A percentile compares a stretch with the other conserved stretches of the same genome.
Evolutionary conservation across 83 land plant species (phyloP).

Genomic region (Diphasiastrum complanatum): DNA sequence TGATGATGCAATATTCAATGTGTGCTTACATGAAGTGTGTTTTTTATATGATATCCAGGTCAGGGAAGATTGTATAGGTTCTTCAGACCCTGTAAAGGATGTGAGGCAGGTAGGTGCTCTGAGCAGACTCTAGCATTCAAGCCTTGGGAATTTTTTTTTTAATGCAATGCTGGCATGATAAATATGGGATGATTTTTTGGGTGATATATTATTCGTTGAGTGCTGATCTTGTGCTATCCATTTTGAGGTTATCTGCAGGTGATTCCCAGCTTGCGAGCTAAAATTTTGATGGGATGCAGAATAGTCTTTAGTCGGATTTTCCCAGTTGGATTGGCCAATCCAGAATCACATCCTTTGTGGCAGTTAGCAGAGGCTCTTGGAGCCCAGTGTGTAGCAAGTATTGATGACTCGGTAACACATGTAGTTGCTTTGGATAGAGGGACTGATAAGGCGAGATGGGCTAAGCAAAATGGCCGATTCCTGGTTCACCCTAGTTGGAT

Average conservation of each 20-base stretch:
- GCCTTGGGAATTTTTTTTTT: too few relatives aligned
- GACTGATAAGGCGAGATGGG: conserved; percentile 89
- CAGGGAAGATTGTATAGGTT: too few relatives aligned
- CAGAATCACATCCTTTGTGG: conserved; percentile 57
- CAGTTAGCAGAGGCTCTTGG: conserved; percentile 71
- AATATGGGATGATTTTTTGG: too few relatives aligned
- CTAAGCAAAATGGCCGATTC: conserved; percentile 49
- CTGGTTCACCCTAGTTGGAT: conserved; percentile 82
- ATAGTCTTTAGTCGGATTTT: conserved; percentile 74
- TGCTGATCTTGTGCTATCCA: too few relatives aligned
- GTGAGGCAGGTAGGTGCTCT: too few relatives aligned
- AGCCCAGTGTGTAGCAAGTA: conserved; percentile 51
- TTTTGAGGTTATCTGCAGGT: conserved; percentile 38
- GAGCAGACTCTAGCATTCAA: too few relatives aligned
- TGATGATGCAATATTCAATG: too few relatives aligned
- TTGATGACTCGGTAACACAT: conserved; percentile 71
- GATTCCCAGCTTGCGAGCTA: conserved; percentile 34
- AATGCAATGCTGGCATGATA: too few relatives aligned
- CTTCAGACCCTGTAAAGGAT: too few relatives aligned
- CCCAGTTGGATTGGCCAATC: conserved; percentile 28
- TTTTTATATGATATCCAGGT: too few relatives aligned
- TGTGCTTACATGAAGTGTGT: too few relatives aligned
- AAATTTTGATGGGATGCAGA: conserved; percentile 60
- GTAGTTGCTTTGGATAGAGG: conserved; percentile 65
- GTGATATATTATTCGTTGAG: too few relatives aligned